Conservation (phyloP, 495 filamentous ascomycete species). For the Penicilliopsis zonata region DNA sequence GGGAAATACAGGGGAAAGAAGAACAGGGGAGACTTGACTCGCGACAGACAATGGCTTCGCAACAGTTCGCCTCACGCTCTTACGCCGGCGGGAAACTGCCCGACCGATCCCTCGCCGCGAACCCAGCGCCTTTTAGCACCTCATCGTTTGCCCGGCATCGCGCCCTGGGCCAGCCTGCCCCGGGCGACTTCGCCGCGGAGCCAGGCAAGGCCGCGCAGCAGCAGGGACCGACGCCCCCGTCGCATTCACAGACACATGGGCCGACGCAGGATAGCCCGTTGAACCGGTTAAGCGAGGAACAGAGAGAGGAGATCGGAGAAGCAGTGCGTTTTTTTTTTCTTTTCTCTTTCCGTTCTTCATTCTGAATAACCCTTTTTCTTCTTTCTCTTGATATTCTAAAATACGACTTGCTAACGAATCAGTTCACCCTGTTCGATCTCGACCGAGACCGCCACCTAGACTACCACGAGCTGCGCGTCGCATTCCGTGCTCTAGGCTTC, state of each 20-base stretch:
- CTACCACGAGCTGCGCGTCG: conserved; percentile 97
- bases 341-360: neutral
- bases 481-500: conserved; percentile 92
- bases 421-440: conserved; percentile 96
- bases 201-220: conserved; percentile 19
- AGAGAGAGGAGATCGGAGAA: conserved; percentile 80
- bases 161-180: conserved; percentile 12
- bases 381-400: conserved; percentile 3
- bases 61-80: conserved; percentile 38
- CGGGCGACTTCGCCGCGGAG: conserved; percentile 18
- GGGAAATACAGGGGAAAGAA: too few species aligned
- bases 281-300: conserved; percentile 62
- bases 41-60: conserved; percentile 21
- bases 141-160: conserved; percentile 32
- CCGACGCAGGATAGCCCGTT: conserved; percentile 35
- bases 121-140: conserved; percentile 33
- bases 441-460: conserved; percentile 91
- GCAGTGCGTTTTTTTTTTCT: conserved; percentile 48
- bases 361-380: conserved; percentile 1
- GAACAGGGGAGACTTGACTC: too few species aligned
- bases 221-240: conserved; percentile 8
- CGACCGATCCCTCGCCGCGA: conserved; percentile 32
- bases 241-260: conserved; percentile 23
- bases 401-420: conserved; percentile 1
- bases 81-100: conserved; percentile 36